phyloP scores from a whole-genome alignment of 306 rosid genomes.

The Vigna radiata region DNA sequence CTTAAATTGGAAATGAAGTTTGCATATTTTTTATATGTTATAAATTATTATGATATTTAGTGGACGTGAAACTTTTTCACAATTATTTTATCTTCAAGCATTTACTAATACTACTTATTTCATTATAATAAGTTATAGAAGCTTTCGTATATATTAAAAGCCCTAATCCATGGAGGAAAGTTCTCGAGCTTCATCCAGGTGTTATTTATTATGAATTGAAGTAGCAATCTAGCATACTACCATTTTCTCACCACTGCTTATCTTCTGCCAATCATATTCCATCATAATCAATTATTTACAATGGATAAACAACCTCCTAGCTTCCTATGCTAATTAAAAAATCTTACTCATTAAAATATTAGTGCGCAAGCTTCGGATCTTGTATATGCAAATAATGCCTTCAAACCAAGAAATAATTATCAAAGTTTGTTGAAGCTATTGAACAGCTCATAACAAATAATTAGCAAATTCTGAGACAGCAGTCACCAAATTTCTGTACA shows the following conservation, averaged over 20 bases:
- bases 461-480: constrained; percentile 44
- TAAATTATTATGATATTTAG: too few species aligned
- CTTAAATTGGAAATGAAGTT: too few species aligned
- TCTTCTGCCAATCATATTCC: not conserved
- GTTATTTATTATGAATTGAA: constrained; percentile 34
- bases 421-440: constrained; percentile 65
- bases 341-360: constrained; percentile 30
- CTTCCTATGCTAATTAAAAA: not conserved
- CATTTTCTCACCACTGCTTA: not conserved
- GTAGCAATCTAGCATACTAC: not conserved
- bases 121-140: constrained; percentile 16
- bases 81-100: not conserved
- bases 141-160: not conserved
- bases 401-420: constrained; percentile 45
- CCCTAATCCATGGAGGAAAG: constrained; percentile 41
- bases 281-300: constrained; percentile 13
- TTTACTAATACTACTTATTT: constrained; percentile 4
- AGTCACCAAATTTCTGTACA: constrained; percentile 48
- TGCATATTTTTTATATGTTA: too few species aligned
- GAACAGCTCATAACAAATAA: constrained; percentile 56
- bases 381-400: constrained; percentile 54
- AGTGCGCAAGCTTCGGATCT: constrained; percentile 55
- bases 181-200: constrained; percentile 50
- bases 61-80: too few species aligned
- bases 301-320: constrained; percentile 20